Base-by-base conservation (phyloP, 2,329 filamentous ascomycete species). In the Trichophyton benhamiae region DNA sequence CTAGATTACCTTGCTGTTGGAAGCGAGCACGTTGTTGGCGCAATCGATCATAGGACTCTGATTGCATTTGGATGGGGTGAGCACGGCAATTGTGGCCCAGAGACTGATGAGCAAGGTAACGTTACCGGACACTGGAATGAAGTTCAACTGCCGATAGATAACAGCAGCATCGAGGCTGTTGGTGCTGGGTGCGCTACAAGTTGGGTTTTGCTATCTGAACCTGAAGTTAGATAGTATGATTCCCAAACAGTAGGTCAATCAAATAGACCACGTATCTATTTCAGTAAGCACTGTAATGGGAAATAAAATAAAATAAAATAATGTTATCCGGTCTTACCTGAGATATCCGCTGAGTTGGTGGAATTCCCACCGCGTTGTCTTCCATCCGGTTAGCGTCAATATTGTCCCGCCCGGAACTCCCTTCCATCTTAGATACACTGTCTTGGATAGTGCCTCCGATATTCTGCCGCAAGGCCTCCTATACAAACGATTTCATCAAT, bases 31-130 rank as follows among this genome's bases (percentile, higher is more conserved):
- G 84, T 83, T n/a, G 74, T 97, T 64, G 89, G 85, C 7, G 74
- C 92, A 27, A 84, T 87, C 0, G 75, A 75, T 8, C 78, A 81
- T 20, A 83, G 83, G 1, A 82, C 86, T 58, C 83, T 96, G 0
- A 75, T 95, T 57, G 83, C 89, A 1, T 97, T 92, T 90, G 94
- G 94, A 20, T 99, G 94, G 94, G 91, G 91, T 1, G 92, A 97
- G 74, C 94, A 99, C 75, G 94, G 94, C 1, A 99, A 99, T 72
- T 99, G 94, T 72, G 94, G 94, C 2, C 82, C 84, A 41, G 78
- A 81, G 48, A 78, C 76, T 11, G 83, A 84, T 64, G 76, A 80
- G 17, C 77, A 81, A 64, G 84, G 83, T 58, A 83, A 88, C 72
- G 84, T 91, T 53, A 87, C 86, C 65, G 86, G 82, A 8, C 79